A percentile compares a stretch with the other conserved stretches of the same genome.
Evolutionary conservation across 2,329 filamentous ascomycete species (phyloP).

Genomic region (Fusarium heterosporum): DNA sequence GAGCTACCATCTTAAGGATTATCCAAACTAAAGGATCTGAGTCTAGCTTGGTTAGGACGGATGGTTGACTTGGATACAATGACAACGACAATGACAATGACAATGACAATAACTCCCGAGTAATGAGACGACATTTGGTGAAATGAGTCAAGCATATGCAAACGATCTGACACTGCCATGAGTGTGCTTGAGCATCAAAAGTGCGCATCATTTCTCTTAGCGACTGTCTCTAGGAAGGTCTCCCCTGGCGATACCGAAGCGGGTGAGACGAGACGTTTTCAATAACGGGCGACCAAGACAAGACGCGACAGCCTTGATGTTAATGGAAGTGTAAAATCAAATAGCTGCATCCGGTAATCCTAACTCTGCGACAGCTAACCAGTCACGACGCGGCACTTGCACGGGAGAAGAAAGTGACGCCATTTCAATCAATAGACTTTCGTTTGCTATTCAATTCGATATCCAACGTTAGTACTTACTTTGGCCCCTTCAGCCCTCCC

Average conservation of each 20-base stretch:
- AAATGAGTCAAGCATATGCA: slow-evolving; percentile 27
- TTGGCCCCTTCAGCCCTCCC: neutral
- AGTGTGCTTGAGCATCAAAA: neutral
- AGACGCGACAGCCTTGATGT: neutral
- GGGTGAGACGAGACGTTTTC: slow-evolving; percentile 38
- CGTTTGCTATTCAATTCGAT: neutral
- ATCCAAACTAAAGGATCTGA: slow-evolving; percentile 64
- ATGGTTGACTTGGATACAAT: slow-evolving; percentile 23
- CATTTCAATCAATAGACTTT: neutral
- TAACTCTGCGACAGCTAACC: slow-evolving; percentile 27
- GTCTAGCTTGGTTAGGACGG: slow-evolving; percentile 8
- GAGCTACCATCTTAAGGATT: slow-evolving; percentile 93
- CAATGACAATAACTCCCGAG: neutral
- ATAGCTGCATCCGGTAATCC: slow-evolving; percentile 32
- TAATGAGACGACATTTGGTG: slow-evolving; percentile 25
- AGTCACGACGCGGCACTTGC: slow-evolving; percentile 23
- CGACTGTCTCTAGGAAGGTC: slow-evolving; percentile 30
- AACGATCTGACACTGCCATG: slow-evolving; percentile 9
- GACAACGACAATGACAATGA: neutral
- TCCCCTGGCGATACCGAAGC: slow-evolving; percentile 15
- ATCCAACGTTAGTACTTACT: neutral
- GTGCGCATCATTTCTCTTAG: slow-evolving; percentile 33
- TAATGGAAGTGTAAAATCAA: neutral
- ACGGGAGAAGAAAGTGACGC: neutral
- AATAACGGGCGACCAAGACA: slow-evolving; percentile 25